These are phyloP conservation scores for Trichosporon sp. DNA, from an alignment of 1,284 basidiomycete species.

Conservation along the genomic window DNA sequence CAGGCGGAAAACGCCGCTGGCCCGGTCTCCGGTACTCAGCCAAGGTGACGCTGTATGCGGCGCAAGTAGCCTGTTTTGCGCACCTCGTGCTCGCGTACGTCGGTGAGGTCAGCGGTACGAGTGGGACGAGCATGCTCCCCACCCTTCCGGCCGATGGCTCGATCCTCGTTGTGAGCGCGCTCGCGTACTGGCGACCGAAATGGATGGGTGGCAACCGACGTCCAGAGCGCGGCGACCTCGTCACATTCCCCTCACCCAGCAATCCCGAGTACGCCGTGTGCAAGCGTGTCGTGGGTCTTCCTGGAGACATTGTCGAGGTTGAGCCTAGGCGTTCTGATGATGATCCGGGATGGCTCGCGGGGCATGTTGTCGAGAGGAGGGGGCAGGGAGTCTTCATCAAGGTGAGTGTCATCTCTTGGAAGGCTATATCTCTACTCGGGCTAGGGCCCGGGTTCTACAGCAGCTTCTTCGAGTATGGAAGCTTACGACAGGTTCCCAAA, in stretches of 20 bases:
- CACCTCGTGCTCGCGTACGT: slow-evolving; percentile 48
- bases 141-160: slow-evolving; percentile 53
- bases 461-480: neutral
- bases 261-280: slow-evolving; percentile 70
- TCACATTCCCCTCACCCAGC: slow-evolving; percentile 74
- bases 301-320: slow-evolving; percentile 85
- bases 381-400: slow-evolving; percentile 11
- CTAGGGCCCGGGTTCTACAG: neutral
- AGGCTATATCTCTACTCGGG: neutral
- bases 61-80: slow-evolving; percentile 27
- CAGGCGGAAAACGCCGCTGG: neutral
- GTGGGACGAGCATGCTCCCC: slow-evolving; percentile 8
- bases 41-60: neutral
- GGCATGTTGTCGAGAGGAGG: neutral
- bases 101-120: slow-evolving; percentile 46
- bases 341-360: slow-evolving; percentile 55
- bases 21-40: neutral
- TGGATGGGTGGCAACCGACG: slow-evolving; percentile 26
- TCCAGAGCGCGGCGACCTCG: slow-evolving; percentile 75
- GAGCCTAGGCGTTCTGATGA: slow-evolving; percentile 62
- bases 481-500: slow-evolving; percentile 65
- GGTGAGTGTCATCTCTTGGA: neutral
- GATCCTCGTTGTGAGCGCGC: slow-evolving; percentile 61
- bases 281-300: slow-evolving; percentile 87
- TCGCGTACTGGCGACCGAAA: slow-evolving; percentile 51